Base-by-base conservation (phyloP, 192 early-diverging fungal genomes). In the Chytriomyces hyalinus region DNA sequence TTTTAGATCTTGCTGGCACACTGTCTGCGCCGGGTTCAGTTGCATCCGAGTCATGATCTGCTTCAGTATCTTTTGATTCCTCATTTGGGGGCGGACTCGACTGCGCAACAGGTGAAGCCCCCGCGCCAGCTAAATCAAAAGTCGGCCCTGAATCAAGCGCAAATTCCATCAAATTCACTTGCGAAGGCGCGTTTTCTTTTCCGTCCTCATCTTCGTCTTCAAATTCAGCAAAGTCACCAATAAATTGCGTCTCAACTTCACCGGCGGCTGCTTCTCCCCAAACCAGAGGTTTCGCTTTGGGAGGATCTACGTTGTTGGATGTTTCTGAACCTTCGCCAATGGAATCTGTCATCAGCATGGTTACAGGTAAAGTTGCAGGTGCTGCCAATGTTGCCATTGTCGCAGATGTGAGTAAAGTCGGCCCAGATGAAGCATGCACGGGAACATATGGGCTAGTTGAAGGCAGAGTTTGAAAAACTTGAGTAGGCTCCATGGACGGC, bases 171-270 rank as follows among this genome's bases (percentile, higher is more conserved):
- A 15, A 13, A 7, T 5, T 13, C 28, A 13, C 20, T 22, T 11
- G 28, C 15, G n/a, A 13, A 24, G 11, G n/a, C 63, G n/a, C 26
- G n/a, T 57, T 7, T 11, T 26, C 26, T 50, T 8, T 26, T 5
- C 10, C 50, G 43, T 73, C 71, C n/a, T 73, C 71, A 8, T 61
- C 59, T 26, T 61, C 60, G 1, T 61, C 69, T 24, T 20, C 15
- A 9, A 57, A 8, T 8, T 71, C 69, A 9, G 9, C 66, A 13
- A 22, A 15, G 43, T 71, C 69, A 24, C 48, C 69, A n/a, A 71
- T 71, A n/a, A 26, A 50, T 11, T 71, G 69, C 51, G 69, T 71
- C 69, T 71, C 69, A 7, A 17, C 51, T 9, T 71, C 44, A 10
- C 9, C 22, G 13, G 53, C 53, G 53, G 3, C 36, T 36, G 36